Evolutionary conservation across 345 rosid genomes (phyloP).

Genomic region (Gossypium raimondii): DNA sequence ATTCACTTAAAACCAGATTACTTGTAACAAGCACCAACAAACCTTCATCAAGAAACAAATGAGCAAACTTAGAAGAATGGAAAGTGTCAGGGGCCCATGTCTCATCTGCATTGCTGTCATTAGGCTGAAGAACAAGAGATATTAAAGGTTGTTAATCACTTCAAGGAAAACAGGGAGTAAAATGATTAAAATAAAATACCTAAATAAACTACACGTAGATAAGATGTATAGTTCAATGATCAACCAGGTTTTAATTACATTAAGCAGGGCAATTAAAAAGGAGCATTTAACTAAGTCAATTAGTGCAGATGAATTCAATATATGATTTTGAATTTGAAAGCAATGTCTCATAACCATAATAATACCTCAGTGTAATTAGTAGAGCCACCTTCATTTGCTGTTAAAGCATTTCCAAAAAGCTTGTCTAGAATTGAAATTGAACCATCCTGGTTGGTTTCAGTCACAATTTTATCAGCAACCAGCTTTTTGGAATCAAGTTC

Average conservation of each 20-base stretch:
- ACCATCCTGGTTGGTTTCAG: constrained; percentile 32
- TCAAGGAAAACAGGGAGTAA: not conserved
- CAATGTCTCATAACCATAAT: not conserved
- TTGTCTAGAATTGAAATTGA: constrained; percentile 75
- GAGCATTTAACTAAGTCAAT: not conserved
- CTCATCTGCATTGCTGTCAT: constrained; percentile 47
- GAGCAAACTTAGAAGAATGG: constrained; percentile 86
- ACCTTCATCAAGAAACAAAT: constrained; percentile 92
- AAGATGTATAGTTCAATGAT: not conserved
- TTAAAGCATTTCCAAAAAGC: constrained; percentile 57
- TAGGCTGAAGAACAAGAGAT: constrained; percentile 35
- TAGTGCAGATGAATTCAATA: not conserved
- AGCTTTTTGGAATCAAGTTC: constrained; percentile 41
- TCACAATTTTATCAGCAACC: constrained; percentile 33
- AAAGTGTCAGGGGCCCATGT: constrained; percentile 34
- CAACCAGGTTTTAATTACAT: not conserved
- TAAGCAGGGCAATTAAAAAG: not conserved
- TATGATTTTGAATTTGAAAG: not conserved
- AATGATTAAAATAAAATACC: not conserved
- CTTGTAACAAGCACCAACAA: constrained; percentile 13
- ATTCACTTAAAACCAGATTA: not conserved
- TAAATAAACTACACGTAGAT: not conserved
- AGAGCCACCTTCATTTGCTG: constrained; percentile 44
- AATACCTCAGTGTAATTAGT: constrained; percentile 46
- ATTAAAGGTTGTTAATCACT: constrained; percentile 18